Conservation (phyloP, 805 yeast genomes). For the Candida succiphila region DNA sequence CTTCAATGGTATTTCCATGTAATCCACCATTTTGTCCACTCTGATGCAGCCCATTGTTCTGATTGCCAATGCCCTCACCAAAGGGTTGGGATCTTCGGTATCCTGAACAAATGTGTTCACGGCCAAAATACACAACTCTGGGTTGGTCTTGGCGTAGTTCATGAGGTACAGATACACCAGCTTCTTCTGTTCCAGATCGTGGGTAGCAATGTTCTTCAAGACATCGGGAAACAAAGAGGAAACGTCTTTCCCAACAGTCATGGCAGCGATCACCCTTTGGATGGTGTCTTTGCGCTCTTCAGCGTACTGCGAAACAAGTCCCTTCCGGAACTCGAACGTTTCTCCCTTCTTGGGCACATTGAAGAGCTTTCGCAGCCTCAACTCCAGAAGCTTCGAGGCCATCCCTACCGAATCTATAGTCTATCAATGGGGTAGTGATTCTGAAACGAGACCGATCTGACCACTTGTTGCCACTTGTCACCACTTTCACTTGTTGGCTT, state of each 20-base stretch:
- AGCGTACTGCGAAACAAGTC: slow-evolving; percentile 90
- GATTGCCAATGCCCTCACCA: slow-evolving; percentile 91
- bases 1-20: slow-evolving; percentile 82
- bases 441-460: no score
- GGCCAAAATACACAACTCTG: slow-evolving; percentile 91
- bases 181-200: slow-evolving; percentile 93
- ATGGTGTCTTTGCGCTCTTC: slow-evolving; percentile 94
- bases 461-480: no score
- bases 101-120: slow-evolving; percentile 95
- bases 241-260: slow-evolving; percentile 97
- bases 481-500: no score
- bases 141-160: slow-evolving; percentile 96
- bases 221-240: slow-evolving; percentile 93
- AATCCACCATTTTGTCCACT: slow-evolving; percentile 91
- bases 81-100: slow-evolving; percentile 93
- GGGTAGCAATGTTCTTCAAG: slow-evolving; percentile 91
- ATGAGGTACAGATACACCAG: slow-evolving; percentile 87
- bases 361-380: slow-evolving; percentile 44
- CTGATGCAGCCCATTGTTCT: slow-evolving; percentile 98
- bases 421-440: no score
- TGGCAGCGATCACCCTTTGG: slow-evolving; percentile 92
- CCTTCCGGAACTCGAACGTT: slow-evolving; percentile 82
- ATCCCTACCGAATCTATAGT: no score
- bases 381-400: slow-evolving; percentile 28
- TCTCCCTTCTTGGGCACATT: slow-evolving; percentile 59